phyloP scores from a whole-genome alignment of 305 asterid species.

The Solanum hybrid region DNA sequence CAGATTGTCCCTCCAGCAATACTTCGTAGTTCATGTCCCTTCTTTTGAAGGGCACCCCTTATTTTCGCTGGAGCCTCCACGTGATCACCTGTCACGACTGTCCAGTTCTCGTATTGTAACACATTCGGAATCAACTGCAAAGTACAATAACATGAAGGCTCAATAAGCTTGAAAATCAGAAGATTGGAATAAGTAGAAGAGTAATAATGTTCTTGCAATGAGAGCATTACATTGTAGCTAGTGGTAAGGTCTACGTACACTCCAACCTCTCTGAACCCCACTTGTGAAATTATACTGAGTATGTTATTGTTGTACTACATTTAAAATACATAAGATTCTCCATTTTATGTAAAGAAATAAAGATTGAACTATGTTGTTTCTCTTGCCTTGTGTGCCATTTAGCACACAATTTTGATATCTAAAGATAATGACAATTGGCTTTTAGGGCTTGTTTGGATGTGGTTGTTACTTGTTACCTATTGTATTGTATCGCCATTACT shows the following conservation, averaged over 20 bases:
- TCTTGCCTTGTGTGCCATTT: not conserved
- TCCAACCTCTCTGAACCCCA: not conserved
- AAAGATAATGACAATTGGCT: not conserved
- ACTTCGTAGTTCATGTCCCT: conserved; percentile 47
- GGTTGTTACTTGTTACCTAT: not conserved
- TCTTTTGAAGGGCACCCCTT: conserved; percentile 28
- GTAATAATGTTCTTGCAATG: not conserved
- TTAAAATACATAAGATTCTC: not conserved
- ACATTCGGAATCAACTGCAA: conserved; percentile 54
- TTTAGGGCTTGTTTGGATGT: not conserved
- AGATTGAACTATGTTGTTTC: not conserved
- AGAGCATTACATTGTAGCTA: not conserved
- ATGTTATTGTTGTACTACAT: not conserved
- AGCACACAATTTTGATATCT: not conserved
- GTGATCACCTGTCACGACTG: conserved; percentile 45
- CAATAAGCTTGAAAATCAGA: not conserved
- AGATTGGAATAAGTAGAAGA: not conserved
- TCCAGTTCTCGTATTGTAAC: conserved; percentile 64
- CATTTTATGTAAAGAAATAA: not conserved
- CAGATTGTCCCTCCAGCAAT: conserved; percentile 50
- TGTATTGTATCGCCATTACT: not conserved
- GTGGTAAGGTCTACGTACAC: not conserved
- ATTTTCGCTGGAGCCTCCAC: conserved; percentile 36
- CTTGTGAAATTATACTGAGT: not conserved
- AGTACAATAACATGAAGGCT: not conserved